phyloP scores from a whole-genome alignment of 768 basidiomycete genomes.

The Leucocoprinus leucothites region DNA sequence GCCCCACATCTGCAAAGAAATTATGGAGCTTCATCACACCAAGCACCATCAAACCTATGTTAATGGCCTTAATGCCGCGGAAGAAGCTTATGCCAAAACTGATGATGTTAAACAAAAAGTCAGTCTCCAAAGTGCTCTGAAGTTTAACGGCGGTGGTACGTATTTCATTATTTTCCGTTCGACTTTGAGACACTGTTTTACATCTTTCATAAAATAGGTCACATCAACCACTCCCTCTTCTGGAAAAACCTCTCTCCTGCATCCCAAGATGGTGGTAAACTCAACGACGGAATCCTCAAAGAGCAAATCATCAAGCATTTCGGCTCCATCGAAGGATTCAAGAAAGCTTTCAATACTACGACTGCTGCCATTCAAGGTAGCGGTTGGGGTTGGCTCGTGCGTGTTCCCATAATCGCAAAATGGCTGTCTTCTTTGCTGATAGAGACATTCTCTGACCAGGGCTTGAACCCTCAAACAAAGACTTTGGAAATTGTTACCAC shows the following conservation, averaged over 20 bases:
- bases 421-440: not conserved
- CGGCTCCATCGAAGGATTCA: constrained; percentile 68
- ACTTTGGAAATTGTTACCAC: constrained; percentile 88
- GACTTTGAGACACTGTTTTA: not conserved
- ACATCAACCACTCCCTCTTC: constrained; percentile 95
- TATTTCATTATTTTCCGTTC: constrained; percentile 4
- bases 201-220: constrained; percentile 47
- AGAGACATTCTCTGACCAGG: constrained; percentile 36
- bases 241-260: constrained; percentile 90
- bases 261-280: constrained; percentile 58
- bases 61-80: constrained; percentile 87
- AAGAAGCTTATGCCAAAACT: constrained; percentile 68
- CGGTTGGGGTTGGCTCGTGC: constrained; percentile 95
- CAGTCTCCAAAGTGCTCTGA: constrained; percentile 85
- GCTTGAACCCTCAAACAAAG: constrained; percentile 61
- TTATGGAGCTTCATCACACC: constrained; percentile 92
- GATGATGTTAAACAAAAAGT: constrained; percentile 75
- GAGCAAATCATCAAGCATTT: constrained; percentile 58
- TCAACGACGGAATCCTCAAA: constrained; percentile 66
- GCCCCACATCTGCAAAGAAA: constrained; percentile 88
- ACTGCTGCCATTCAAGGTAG: constrained; percentile 89
- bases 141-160: constrained; percentile 95
- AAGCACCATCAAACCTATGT: constrained; percentile 98
- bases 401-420: constrained; percentile 26
- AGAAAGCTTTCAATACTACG: constrained; percentile 80